These are phyloP conservation scores for Scutellaria barbata DNA, from an alignment of 257 asterid genomes.

Conservation along the genomic window DNA sequence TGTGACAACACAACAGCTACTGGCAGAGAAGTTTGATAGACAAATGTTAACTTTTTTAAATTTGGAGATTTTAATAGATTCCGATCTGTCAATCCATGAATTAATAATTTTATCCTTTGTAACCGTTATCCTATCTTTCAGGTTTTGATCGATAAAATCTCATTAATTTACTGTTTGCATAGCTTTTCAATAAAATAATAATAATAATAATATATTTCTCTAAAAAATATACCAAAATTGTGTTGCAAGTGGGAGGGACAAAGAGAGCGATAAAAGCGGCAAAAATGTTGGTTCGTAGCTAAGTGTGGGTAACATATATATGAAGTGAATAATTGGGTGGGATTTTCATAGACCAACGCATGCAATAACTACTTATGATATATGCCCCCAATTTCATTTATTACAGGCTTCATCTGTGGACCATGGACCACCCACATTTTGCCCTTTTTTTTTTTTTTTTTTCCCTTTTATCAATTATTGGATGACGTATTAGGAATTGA, in stretches of 20 bases:
- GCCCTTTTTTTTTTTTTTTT: background rate
- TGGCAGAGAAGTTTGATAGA: no score
- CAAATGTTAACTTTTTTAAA: no score
- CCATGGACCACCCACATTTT: conserved; percentile 26
- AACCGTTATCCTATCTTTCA: no score
- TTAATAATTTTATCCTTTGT: no score
- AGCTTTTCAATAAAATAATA: no score
- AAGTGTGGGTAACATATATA: conserved; percentile 32
- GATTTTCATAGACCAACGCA: conserved; percentile 20
- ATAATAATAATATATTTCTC: no score
- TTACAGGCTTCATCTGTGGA: conserved; percentile 33
- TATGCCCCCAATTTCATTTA: conserved; percentile 27
- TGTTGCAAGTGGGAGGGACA: conserved; percentile 24
- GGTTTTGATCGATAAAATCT: no score
- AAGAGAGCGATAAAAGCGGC: conserved; percentile 35
- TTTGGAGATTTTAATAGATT: no score
- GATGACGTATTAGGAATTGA: background rate
- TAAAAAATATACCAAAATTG: no score
- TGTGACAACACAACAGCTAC: no score
- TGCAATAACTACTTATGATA: conserved; percentile 29
- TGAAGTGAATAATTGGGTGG: conserved; percentile 24
- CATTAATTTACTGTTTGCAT: no score
- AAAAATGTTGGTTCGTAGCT: conserved; percentile 22
- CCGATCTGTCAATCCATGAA: no score
- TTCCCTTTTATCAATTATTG: conserved; percentile 4